Evolutionary conservation across 2,329 filamentous ascomycete genomes (phyloP), one percentile per base, ranked within the genome.

Genomic region (Xylariaceae sp.): DNA sequence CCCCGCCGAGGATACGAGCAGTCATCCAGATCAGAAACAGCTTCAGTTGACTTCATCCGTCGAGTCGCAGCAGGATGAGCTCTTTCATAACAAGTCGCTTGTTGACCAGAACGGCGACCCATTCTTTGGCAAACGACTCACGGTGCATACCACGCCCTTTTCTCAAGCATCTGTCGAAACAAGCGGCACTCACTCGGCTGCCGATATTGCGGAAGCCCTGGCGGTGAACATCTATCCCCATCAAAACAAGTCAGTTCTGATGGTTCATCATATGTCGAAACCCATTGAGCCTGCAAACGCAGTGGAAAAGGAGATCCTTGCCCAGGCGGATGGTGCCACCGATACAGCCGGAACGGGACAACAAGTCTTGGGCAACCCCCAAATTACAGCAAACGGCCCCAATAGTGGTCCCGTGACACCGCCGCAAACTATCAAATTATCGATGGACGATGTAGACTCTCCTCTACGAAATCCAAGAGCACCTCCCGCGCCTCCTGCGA

Each of bases 201-300:
- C 71, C 3, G 79, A 81, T 50, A 73, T 84, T 31, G 79, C 79
- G 1, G 79, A 84, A 62, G 80, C 80, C 26, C 64, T 76, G 55
- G 78, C 76, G 30, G 71, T 84, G 41, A 79, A 71, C 45, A 78
- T 84, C 52, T 81, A 75, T 49, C 72, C 76, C 16, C 80, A 84
- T 48, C 78, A 83, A 52, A 83, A 83, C 50, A 80, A 73, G 36
- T 84, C 80, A 4, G 64, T 84, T 9, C 59, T 82, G 32, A 71
- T 83, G 61, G 74, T 83, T 22, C 66, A 81, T 49, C 74, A 81
- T 54, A 72, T 72, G 9, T 67, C 64, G 32, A 74, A 68, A 54
- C 71, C 69, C 18, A 73, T 71, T 0, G 72, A 74, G 42, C 63
- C 61, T 34, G 67, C 69, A 16, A 67, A 69, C 34, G 51, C 59